These are phyloP conservation scores for Rhizoclosmatium sp. DNA, from an alignment of 192 early-diverging fungal species.

Conservation along the genomic window DNA sequence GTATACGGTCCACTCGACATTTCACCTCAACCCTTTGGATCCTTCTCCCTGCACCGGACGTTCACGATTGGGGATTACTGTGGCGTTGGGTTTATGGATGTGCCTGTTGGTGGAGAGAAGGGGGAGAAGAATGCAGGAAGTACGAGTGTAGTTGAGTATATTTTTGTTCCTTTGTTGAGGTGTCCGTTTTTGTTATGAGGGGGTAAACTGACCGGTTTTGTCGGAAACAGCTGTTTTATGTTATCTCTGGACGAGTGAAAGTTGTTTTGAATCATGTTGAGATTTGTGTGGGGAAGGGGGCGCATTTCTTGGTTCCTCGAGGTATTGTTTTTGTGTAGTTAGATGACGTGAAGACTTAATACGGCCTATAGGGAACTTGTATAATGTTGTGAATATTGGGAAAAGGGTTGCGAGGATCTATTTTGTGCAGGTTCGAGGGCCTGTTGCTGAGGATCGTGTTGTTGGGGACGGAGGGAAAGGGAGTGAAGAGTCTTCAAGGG, in stretches of 20 bases:
- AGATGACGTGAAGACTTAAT: too few species aligned
- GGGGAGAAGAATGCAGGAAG: background rate
- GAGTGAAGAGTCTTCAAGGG: background rate
- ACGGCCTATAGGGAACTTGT: background rate
- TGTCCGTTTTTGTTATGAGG: background rate
- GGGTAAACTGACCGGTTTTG: background rate
- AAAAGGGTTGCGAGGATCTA: background rate
- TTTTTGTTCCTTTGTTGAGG: background rate
- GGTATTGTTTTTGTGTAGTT: background rate
- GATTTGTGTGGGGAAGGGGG: conserved; percentile 4
- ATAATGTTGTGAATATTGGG: background rate
- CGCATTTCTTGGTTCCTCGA: conserved; percentile 9
- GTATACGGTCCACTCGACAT: background rate
- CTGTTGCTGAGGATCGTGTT: background rate
- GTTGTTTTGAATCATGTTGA: background rate
- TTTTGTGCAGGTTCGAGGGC: conserved; percentile 9
- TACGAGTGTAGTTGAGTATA: background rate
- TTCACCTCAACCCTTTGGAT: background rate
- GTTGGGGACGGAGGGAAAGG: background rate
- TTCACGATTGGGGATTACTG: background rate
- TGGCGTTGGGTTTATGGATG: conserved; percentile 25
- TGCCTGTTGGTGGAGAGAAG: conserved; percentile 4
- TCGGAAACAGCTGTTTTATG: background rate
- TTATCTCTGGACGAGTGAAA: conserved; percentile 8
- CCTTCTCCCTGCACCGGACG: background rate